phyloP scores from a whole-genome alignment of 192 early-diverging fungal species.

The Podila epigama region DNA sequence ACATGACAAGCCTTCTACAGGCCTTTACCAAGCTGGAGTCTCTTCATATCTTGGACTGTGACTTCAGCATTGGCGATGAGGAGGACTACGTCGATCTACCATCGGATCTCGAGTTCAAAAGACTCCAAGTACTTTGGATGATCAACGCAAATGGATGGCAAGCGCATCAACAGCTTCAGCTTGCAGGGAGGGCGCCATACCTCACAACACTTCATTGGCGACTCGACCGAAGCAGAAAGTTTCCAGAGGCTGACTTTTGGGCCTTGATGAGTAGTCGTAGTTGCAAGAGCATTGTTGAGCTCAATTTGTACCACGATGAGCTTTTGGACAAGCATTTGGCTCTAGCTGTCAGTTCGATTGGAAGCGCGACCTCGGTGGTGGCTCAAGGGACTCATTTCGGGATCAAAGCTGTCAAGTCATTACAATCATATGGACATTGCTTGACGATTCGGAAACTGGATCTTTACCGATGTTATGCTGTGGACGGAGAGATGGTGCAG shows the following conservation, averaged over 20 bases:
- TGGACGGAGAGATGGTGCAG: not conserved
- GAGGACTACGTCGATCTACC: not conserved
- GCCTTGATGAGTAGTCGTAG: not conserved
- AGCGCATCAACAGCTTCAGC: not conserved
- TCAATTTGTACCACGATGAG: not conserved
- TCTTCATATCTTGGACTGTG: not conserved
- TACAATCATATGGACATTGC: not conserved
- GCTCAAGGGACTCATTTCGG: not conserved
- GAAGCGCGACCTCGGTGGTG: not conserved
- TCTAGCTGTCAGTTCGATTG: not conserved
- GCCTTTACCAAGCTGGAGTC: not conserved
- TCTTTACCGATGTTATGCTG: not conserved
- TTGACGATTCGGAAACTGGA: not conserved
- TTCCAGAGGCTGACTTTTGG: not conserved
- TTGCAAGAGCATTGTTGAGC: not conserved
- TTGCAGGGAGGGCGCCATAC: not conserved
- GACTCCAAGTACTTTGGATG: not conserved
- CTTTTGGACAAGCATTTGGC: not conserved
- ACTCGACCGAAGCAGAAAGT: not conserved
- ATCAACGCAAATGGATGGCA: not conserved
- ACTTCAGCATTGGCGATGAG: not conserved
- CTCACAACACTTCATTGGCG: not conserved
- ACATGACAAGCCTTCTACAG: not conserved
- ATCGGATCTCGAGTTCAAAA: not conserved
- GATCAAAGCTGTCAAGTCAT: not conserved